A percentile compares a stretch with the other conserved stretches of the same genome.
Evolutionary conservation across 1,284 basidiomycete genomes (phyloP).

Genomic region (Apiotrichum gracile): DNA sequence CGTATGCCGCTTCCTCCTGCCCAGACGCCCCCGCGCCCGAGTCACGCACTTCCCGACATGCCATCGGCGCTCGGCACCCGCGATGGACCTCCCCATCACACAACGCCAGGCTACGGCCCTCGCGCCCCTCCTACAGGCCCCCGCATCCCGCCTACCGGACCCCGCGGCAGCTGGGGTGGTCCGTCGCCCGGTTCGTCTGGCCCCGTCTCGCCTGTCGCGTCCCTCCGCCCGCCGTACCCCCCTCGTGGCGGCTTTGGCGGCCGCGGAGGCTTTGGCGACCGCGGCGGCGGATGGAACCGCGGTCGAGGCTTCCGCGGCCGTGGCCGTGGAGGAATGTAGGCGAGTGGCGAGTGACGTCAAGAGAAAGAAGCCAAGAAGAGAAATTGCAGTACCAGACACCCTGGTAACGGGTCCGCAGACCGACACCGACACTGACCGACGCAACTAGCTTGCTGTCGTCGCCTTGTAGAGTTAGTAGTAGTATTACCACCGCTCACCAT

Average conservation of each 20-base stretch:
- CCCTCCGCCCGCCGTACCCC: slow-evolving; percentile 4
- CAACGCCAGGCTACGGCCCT: background rate
- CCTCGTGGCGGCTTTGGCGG: slow-evolving; percentile 13
- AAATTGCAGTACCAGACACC: background rate
- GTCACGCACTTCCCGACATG: slow-evolving; percentile 12
- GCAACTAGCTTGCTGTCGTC: too few species aligned
- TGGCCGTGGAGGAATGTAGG: slow-evolving; percentile 14
- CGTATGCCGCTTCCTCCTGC: slow-evolving; percentile 5
- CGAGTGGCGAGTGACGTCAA: too few species aligned
- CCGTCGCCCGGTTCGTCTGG: background rate
- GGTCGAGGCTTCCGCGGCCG: slow-evolving; percentile 14
- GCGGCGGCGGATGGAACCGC: slow-evolving; percentile 7
- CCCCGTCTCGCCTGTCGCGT: slow-evolving; percentile 12
- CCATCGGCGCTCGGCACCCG: slow-evolving; percentile 8
- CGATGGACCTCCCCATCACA: slow-evolving; percentile 14
- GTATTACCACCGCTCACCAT: background rate
- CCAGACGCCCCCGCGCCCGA: slow-evolving; percentile 11
- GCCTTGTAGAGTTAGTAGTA: too few species aligned
- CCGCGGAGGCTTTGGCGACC: slow-evolving; percentile 9
- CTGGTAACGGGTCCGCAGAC: background rate
- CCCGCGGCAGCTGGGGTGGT: slow-evolving; percentile 10
- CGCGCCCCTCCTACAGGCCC: slow-evolving; percentile 15
- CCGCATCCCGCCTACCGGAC: slow-evolving; percentile 14
- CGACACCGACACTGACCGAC: too few species aligned
- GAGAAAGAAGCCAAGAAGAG: too few species aligned